Base-by-base conservation (phyloP, 768 basidiomycete species). In the Phylloporus sp. region DNA sequence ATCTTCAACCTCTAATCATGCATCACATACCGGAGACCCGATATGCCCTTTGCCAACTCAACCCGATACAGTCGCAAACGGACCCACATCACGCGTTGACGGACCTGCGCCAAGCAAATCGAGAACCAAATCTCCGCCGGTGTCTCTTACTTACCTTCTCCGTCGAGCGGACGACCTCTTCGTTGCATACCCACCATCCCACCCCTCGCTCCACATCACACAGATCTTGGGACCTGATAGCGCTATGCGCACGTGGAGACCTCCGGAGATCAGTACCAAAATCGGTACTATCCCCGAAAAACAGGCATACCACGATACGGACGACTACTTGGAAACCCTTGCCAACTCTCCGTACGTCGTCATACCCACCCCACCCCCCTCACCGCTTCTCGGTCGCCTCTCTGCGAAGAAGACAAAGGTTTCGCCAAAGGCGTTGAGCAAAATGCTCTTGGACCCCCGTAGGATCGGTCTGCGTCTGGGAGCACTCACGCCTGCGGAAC, bases 211-310 rank as follows among this genome's bases (percentile, higher is more conserved):
- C 11, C 60, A 53, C 4, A 67, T 87, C 14, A 65, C 74, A 6
- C 67, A 71, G 23, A 86, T 86, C 38, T 80, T 91, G 76, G 89
- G 89, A 9, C 86, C 84, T 1, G 81, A 85, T 56, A 89, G 86
- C 57, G 84, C 78, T 29, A 69, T 88, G 41, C 78, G 75, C 61
- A 90, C 89, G 9, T 91, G 87, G 87, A 55, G 48, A 41, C 52
- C 59, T 35, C 46, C 47, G 26, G 70, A 71, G 28, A 68, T 64
- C 17, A 56, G 50, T 14, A 15, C 49, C 20, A 42, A 39, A 7
- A 11, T 17, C 6, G 43, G 56, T 26, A 45, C 46, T n/a, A 20
- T 42, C 49, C 55, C 57, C 29, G 49, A 68, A 59, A 57, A 64
- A 55, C 46, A 46, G 44, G 38, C 38, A 6, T 55, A 53, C 41